These are phyloP conservation scores for Ophiobolus disseminans DNA, from an alignment of 2,329 filamentous ascomycete genomes.

Conservation along the genomic window DNA sequence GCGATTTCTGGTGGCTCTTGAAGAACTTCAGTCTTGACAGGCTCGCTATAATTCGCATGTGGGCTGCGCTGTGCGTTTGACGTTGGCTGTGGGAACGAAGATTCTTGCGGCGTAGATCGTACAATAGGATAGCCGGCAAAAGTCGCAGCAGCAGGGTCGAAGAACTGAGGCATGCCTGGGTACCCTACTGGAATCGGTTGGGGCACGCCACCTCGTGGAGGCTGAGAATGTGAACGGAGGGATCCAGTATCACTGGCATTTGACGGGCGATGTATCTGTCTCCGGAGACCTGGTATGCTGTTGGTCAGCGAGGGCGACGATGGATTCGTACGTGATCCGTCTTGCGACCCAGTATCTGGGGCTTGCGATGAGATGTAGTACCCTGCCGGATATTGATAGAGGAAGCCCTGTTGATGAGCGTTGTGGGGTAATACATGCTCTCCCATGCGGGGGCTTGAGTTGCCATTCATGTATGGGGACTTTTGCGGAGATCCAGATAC, in stretches of 20 bases:
- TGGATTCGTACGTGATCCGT: constrained; percentile 56
- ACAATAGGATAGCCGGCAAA: constrained; percentile 45
- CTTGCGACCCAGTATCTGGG: constrained; percentile 47
- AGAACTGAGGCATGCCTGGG: constrained; percentile 42
- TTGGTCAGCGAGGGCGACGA: constrained; percentile 56
- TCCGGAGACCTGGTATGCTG: constrained; percentile 52
- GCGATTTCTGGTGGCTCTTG: constrained; percentile 35
- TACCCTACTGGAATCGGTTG: constrained; percentile 51
- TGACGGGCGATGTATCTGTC: constrained; percentile 52
- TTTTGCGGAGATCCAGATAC: constrained; percentile 52
- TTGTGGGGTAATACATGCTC: constrained; percentile 39
- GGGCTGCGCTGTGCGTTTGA: constrained; percentile 33
- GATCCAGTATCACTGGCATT: constrained; percentile 54
- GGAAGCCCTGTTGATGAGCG: constrained; percentile 49
- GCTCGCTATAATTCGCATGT: constrained; percentile 25
- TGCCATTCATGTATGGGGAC: constrained; percentile 40
- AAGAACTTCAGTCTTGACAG: constrained; percentile 5
- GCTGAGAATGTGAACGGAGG: constrained; percentile 59
- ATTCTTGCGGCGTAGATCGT: constrained; percentile 40
- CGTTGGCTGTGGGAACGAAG: constrained; percentile 22
- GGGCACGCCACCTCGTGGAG: constrained; percentile 53
- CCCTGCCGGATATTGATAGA: constrained; percentile 57
- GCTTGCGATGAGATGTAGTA: constrained; percentile 49
- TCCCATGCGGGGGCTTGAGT: constrained; percentile 41
- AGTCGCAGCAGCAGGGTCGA: constrained; percentile 31